Conservation (phyloP, 441 rosid species). For the Populus hybrid region DNA sequence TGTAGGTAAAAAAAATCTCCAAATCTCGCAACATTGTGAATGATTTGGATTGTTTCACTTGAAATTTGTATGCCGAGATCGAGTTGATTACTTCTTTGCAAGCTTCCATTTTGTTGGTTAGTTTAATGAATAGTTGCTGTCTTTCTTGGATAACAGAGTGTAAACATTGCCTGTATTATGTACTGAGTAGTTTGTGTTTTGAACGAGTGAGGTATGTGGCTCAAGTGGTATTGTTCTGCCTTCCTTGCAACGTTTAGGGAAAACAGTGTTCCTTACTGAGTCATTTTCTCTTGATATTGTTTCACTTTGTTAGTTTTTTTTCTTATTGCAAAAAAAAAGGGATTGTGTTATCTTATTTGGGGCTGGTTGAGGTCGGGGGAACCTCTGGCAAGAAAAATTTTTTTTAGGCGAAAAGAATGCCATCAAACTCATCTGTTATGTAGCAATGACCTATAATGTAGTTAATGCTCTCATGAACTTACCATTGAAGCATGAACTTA, state of each 20-base stretch:
- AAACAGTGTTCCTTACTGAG: neutral
- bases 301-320: neutral
- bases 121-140: neutral
- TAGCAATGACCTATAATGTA: neutral
- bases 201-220: neutral
- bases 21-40: neutral
- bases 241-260: neutral
- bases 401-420: neutral
- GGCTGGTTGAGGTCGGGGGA: neutral
- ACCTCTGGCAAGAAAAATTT: neutral
- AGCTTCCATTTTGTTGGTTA: neutral
- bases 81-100: neutral
- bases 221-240: neutral
- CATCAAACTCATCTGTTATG: neutral
- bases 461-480: neutral
- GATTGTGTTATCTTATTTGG: neutral
- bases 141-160: neutral
- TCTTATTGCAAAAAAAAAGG: neutral
- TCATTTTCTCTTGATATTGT: neutral
- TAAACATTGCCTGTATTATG: neutral
- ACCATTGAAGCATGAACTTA: neutral
- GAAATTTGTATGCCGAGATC: neutral
- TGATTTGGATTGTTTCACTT: too few relatives aligned
- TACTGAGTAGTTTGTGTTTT: neutral
- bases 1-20: slow-evolving; percentile 35